Percentiles rank a stretch among this genome's conserved stretches.
Evolutionary conservation across 352 stramenopile genomes (phyloP).

Genomic region (Blastocystis sp.): DNA sequence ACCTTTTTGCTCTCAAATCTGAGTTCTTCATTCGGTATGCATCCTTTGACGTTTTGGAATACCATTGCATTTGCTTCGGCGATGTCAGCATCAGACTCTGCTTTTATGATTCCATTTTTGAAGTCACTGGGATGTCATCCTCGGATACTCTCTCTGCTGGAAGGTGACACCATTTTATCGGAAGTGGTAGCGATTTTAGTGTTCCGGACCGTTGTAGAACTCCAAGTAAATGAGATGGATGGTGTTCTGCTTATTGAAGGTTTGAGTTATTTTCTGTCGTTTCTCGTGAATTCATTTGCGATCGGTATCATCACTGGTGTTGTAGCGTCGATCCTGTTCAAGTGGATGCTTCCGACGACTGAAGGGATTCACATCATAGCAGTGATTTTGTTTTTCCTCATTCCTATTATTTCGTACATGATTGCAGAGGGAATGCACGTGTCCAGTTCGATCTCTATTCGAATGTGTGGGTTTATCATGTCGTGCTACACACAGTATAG

Average conservation of each 20-base stretch:
- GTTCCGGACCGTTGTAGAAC: slow-evolving; percentile 1
- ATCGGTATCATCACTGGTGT: neutral
- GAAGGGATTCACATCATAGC: neutral
- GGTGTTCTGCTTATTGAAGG: neutral
- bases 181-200: slow-evolving; percentile 20
- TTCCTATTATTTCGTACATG: slow-evolving; percentile 6
- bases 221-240: neutral
- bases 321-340: neutral
- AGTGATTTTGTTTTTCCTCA: neutral
- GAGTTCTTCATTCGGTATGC: neutral
- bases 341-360: neutral
- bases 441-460: slow-evolving; percentile 4
- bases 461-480: slow-evolving; percentile 37
- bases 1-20: neutral
- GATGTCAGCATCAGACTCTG: neutral
- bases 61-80: neutral
- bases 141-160: neutral
- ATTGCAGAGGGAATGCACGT: neutral
- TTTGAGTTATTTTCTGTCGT: neutral
- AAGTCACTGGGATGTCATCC: neutral
- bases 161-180: neutral
- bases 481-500: slow-evolving; percentile 21
- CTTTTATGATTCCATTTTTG: slow-evolving; percentile 21
- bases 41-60: slow-evolving; percentile 18
- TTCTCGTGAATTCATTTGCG: neutral